Evolutionary conservation across 164 flowering plant species (phyloP), one percentile per base, ranked within the genome.

Genomic region (Vitis vinifera): DNA sequence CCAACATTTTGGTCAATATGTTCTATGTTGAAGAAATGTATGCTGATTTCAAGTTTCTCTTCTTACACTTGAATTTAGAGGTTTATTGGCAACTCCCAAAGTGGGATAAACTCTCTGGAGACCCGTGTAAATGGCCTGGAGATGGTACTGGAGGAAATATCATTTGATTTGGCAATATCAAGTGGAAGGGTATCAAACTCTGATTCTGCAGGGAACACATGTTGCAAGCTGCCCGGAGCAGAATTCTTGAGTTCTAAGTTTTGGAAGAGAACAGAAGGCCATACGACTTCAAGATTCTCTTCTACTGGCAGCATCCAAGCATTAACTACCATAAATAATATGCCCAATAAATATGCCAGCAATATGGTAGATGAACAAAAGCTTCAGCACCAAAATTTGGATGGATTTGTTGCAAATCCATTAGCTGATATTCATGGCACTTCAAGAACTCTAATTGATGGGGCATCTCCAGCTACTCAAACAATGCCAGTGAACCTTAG

Each of bases 81-180:
- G 68, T 92, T 90, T 73, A 90, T 93, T 55, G 96, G 97, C 73
- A 95, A 86, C 81, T 95, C 98, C 37, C 89, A 89, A 76, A 86
- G 75, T 72, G 94, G 99, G 50, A 86, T 95, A 81, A 85, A 68
- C 59, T 82, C 94, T 72, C 76, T 95, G 68, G 96, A 93, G 86
- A 77, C 92, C 27, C 97, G 99, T 63, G 99, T 95, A 8, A 84
- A 85, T 55, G 94, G 95, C n/a, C 77, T 96, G 57, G 99, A 96
- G 88, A 81, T 77, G 80, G 91, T 89, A 58, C 55, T 96, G 67
- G 94, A 88, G 70, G 98, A 90, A 78, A 93, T 96, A 69, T 91
- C 92, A 16, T 80, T 83, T 66, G 95, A 88, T 72, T 72, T 93
- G 67, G 91, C 92, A n/a, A 30, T 89, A 29, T 81, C 98, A 59